phyloP scores from a whole-genome alignment of 306 rosid species.

The Cyclanthera cordifolia region DNA sequence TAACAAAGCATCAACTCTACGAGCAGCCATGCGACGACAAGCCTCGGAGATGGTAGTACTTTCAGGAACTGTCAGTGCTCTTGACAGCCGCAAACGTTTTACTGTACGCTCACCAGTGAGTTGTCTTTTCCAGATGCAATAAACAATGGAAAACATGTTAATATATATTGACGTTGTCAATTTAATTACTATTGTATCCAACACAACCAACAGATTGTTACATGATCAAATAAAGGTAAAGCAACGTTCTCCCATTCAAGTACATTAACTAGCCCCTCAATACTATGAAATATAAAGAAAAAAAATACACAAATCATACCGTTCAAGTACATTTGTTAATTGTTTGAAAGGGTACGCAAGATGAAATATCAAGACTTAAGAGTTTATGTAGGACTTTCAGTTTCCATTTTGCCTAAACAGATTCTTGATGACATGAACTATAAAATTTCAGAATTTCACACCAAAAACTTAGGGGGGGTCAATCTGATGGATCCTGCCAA shows the following conservation, averaged over 20 bases:
- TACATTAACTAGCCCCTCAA: background rate
- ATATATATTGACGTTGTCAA: background rate
- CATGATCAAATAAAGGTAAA: background rate
- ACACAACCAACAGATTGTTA: background rate
- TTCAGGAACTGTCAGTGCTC: constrained; percentile 91
- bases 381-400: background rate
- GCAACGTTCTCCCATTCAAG: background rate
- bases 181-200: background rate
- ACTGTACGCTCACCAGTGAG: constrained; percentile 74
- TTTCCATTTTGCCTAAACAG: constrained; percentile 3
- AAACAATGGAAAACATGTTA: background rate
- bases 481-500: background rate
- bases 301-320: background rate
- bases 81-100: constrained; percentile 63
- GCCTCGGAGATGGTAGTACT: constrained; percentile 64
- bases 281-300: background rate
- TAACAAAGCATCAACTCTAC: constrained; percentile 76
- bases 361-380: background rate
- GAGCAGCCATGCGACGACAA: constrained; percentile 84
- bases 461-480: background rate
- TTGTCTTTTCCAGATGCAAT: constrained; percentile 45
- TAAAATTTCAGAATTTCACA: background rate
- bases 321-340: background rate
- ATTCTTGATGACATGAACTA: background rate
- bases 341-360: background rate